phyloP scores from a whole-genome alignment of 306 rosid genomes.

The Sphenostylis stenocarpa region DNA sequence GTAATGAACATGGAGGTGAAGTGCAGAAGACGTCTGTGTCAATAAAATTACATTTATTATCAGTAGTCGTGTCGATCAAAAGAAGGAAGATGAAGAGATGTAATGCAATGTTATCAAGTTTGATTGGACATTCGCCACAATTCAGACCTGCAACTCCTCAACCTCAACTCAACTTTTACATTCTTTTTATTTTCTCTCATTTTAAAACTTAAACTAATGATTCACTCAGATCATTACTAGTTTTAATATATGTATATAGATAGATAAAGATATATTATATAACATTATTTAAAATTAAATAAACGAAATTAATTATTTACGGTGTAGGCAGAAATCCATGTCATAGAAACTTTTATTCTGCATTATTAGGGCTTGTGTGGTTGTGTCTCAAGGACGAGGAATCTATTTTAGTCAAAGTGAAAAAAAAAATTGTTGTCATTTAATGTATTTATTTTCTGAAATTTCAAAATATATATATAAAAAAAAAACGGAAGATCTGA shows the following conservation, averaged over 20 bases:
- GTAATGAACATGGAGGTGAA: background rate
- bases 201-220: too few species aligned
- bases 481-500: too few species aligned
- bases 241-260: too few species aligned
- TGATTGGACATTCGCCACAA: background rate
- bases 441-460: too few species aligned
- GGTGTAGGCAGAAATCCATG: background rate
- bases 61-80: slow-evolving; percentile 6
- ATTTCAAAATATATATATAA: too few species aligned
- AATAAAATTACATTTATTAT: background rate
- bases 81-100: background rate
- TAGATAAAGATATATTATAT: too few species aligned
- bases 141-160: background rate
- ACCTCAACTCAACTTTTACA: background rate
- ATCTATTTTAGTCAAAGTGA: background rate
- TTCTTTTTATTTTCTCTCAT: background rate
- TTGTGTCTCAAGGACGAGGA: background rate
- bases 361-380: background rate
- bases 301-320: too few species aligned
- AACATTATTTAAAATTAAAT: too few species aligned
- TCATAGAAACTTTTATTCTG: background rate
- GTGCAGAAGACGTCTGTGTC: background rate
- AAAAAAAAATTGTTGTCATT: background rate
- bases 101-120: background rate
- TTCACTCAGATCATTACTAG: too few species aligned